Evolutionary conservation across 1,139 yeast species (phyloP).

Genomic region (Yueomyces sp.): DNA sequence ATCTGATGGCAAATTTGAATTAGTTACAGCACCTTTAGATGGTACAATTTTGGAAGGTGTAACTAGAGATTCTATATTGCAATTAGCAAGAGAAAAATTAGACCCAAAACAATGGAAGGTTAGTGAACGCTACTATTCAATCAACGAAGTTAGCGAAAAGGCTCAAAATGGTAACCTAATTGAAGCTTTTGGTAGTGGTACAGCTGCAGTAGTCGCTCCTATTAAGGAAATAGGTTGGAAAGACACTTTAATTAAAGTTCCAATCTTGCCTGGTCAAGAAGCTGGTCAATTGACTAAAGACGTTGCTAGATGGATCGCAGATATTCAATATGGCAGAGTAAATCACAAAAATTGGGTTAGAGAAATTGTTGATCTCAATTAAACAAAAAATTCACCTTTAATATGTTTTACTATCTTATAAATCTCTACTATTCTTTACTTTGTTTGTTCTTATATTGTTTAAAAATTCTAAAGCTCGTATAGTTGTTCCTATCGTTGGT

Average conservation of each 20-base stretch:
- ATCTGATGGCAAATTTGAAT: constrained; percentile 70
- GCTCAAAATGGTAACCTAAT: constrained; percentile 71
- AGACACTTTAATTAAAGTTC: constrained; percentile 60
- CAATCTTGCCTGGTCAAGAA: constrained; percentile 65
- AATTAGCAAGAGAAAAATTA: constrained; percentile 62
- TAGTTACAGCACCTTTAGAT: constrained; percentile 91
- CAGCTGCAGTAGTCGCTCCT: constrained; percentile 95
- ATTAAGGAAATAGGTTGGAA: constrained; percentile 76
- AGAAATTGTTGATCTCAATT: constrained; percentile 2
- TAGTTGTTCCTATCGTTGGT: no score
- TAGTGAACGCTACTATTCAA: constrained; percentile 71
- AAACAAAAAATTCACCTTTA: no score
- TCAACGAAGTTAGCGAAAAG: constrained; percentile 65
- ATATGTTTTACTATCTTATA: no score
- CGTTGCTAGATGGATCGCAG: constrained; percentile 73
- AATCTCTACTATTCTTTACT: no score
- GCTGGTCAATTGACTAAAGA: constrained; percentile 67
- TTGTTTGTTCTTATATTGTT: no score
- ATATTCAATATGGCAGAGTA: constrained; percentile 78
- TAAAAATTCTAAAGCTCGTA: no score
- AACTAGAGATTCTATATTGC: constrained; percentile 79
- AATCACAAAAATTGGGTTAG: constrained; percentile 36
- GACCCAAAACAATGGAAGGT: constrained; percentile 65
- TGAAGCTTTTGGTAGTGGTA: constrained; percentile 95
- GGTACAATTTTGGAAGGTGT: constrained; percentile 97